These are phyloP conservation scores for Teratosphaeria nubilosa DNA, from an alignment of 2,329 filamentous ascomycete species.

Conservation along the genomic window DNA sequence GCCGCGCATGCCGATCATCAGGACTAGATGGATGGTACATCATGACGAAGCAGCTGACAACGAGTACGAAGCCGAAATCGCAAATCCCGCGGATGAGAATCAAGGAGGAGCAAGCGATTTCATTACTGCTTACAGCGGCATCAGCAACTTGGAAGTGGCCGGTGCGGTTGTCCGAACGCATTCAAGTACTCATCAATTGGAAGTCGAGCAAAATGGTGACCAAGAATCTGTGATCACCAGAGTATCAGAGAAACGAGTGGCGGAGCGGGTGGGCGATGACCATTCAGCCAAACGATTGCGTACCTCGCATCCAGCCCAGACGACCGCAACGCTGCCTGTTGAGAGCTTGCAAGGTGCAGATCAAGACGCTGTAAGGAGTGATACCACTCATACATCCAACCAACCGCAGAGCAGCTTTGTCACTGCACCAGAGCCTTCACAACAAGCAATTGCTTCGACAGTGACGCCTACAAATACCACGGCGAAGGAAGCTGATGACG, in stretches of 20 bases:
- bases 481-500: conserved; percentile 8
- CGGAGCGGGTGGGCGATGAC: not conserved
- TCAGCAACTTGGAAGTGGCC: not conserved
- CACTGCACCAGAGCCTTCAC: conserved; percentile 5
- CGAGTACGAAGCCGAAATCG: conserved; percentile 3
- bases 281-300: not conserved
- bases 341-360: conserved; percentile 5
- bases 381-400: conserved; percentile 1
- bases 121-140: not conserved
- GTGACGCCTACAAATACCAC: not conserved
- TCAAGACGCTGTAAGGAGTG: conserved; percentile 2
- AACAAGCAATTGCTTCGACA: conserved; percentile 1
- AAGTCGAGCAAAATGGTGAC: not conserved
- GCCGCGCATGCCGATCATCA: conserved; percentile 37
- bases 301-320: not conserved
- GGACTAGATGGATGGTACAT: conserved; percentile 11
- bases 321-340: conserved; percentile 1
- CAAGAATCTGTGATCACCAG: not conserved
- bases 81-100: not conserved
- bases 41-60: conserved; percentile 6
- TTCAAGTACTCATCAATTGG: not conserved
- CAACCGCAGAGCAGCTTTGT: conserved; percentile 4
- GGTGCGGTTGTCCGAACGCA: no score
- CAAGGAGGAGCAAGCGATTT: not conserved
- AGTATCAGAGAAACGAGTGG: not conserved